These are phyloP conservation scores for Bothriochloa decipiens DNA, from an alignment of 176 grass and related monocot genomes.

Conservation along the genomic window DNA sequence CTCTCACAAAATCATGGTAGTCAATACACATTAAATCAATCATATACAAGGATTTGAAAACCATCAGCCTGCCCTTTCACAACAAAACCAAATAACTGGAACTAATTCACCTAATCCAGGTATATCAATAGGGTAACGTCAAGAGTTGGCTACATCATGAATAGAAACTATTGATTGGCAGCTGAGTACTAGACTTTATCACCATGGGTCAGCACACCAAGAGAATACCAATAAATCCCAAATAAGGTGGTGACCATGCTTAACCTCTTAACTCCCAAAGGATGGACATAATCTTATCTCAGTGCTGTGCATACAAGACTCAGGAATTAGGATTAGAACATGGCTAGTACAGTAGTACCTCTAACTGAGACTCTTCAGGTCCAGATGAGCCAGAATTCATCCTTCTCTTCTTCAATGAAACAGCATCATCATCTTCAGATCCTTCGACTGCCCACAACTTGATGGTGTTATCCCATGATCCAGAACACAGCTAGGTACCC, in stretches of 20 bases:
- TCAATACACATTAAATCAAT: not conserved
- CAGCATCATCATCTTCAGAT: slow-evolving; percentile 64
- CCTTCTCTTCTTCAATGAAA: slow-evolving; percentile 94
- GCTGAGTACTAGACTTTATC: not conserved
- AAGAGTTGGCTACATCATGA: not conserved
- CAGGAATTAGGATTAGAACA: slow-evolving; percentile 25
- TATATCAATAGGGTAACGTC: not conserved
- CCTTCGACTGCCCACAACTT: slow-evolving; percentile 80
- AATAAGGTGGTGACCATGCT: not conserved
- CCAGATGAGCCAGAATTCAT: slow-evolving; percentile 59
- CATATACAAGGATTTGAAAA: slow-evolving; percentile 25
- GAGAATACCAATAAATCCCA: not conserved
- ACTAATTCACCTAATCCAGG: not conserved
- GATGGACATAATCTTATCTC: not conserved
- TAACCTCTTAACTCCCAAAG: not conserved
- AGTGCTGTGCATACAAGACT: not conserved
- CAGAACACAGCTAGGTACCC: slow-evolving; percentile 79
- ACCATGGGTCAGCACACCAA: not conserved
- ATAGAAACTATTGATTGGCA: slow-evolving; percentile 12
- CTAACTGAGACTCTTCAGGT: slow-evolving; percentile 74
- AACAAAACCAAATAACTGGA: slow-evolving; percentile 4
- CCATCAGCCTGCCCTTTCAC: not conserved
- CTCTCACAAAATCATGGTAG: not conserved
- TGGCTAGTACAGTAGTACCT: slow-evolving; percentile 53
- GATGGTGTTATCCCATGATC: slow-evolving; percentile 91